Percentiles rank a stretch among this genome's conserved stretches.
phyloP scores from a whole-genome alignment of 495 filamentous ascomycete genomes.

The Jackrogersella multiformis region DNA sequence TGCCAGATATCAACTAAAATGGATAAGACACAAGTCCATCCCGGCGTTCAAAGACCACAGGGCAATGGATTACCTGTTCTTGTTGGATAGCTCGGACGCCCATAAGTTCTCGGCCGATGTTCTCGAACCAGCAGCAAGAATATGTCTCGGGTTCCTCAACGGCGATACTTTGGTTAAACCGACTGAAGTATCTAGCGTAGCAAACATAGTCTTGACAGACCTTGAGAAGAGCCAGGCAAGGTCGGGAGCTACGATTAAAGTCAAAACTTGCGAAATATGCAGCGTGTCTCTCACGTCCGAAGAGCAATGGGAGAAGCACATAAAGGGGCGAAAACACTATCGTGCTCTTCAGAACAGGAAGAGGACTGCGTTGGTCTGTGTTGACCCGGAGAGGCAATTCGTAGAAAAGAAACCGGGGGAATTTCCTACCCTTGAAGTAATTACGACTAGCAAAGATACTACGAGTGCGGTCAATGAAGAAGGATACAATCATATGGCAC shows the following conservation, averaged over 20 bases:
- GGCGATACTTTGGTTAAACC: constrained; percentile 67
- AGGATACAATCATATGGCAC: neutral
- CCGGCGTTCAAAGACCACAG: constrained; percentile 65
- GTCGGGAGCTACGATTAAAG: constrained; percentile 59
- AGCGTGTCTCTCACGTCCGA: constrained; percentile 71
- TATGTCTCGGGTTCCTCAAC: constrained; percentile 69
- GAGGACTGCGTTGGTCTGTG: constrained; percentile 41
- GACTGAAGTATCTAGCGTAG: constrained; percentile 66
- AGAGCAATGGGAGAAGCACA: constrained; percentile 78
- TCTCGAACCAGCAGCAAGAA: constrained; percentile 66
- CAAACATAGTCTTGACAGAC: constrained; percentile 62
- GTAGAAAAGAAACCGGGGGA: neutral
- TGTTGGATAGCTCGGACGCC: constrained; percentile 78
- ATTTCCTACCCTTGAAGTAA: neutral
- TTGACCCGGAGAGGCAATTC: constrained; percentile 2
- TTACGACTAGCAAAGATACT: too few species aligned
- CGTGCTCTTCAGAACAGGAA: constrained; percentile 43
- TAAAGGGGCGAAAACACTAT: constrained; percentile 71
- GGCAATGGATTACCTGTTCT: constrained; percentile 66
- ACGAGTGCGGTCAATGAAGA: neutral
- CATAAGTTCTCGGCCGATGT: constrained; percentile 66
- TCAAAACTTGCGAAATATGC: constrained; percentile 75
- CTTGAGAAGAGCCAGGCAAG: constrained; percentile 61
- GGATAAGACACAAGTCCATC: constrained; percentile 85
- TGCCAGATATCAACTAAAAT: constrained; percentile 80